Percentiles rank a stretch among this genome's conserved stretches.
Evolutionary conservation across 1,139 yeast species (phyloP).

Genomic region (Kodamaea fungicola): DNA sequence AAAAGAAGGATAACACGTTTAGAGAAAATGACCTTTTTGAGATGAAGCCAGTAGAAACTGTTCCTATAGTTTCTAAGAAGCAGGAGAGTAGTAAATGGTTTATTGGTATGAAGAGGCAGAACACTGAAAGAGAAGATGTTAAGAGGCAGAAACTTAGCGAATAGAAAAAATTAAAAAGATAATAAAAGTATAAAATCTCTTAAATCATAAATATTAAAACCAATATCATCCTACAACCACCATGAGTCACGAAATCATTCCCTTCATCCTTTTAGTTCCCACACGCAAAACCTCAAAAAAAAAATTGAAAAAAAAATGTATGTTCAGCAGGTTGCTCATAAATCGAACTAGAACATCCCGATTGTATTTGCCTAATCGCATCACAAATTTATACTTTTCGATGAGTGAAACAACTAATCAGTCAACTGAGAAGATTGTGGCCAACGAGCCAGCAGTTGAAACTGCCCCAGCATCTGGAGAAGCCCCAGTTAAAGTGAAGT

Average conservation of each 20-base stretch:
- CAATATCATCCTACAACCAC: too few relatives aligned
- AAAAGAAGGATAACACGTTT: constrained; percentile 5
- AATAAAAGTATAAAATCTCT: too few relatives aligned
- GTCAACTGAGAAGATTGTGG: constrained; percentile 1
- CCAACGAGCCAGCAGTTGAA: constrained; percentile 11
- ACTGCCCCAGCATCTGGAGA: constrained; percentile 14
- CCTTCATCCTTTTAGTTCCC: background rate
- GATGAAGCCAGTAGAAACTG: background rate
- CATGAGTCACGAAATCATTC: too few relatives aligned
- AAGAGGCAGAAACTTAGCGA: constrained; percentile 1
- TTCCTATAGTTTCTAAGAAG: too few relatives aligned
- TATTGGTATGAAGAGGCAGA: constrained; percentile 18
- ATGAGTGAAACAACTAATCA: constrained; percentile 7
- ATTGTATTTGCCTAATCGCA: constrained; percentile 1
- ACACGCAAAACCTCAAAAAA: background rate
- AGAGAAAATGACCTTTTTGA: constrained; percentile 7
- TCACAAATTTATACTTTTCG: constrained; percentile 3
- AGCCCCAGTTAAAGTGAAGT: constrained; percentile 38
- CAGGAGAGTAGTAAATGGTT: constrained; percentile 17
- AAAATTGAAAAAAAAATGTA: constrained; percentile 10
- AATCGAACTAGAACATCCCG: constrained; percentile 1
- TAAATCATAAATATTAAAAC: too few relatives aligned
- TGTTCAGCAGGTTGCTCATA: constrained; percentile 20
- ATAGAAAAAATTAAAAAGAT: background rate
- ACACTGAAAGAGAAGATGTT: constrained; percentile 1